A percentile compares a stretch with the other conserved stretches of the same genome.
phyloP scores from a whole-genome alignment of 192 early-diverging fungal species.

The Rhizoclosmatium sp. region DNA sequence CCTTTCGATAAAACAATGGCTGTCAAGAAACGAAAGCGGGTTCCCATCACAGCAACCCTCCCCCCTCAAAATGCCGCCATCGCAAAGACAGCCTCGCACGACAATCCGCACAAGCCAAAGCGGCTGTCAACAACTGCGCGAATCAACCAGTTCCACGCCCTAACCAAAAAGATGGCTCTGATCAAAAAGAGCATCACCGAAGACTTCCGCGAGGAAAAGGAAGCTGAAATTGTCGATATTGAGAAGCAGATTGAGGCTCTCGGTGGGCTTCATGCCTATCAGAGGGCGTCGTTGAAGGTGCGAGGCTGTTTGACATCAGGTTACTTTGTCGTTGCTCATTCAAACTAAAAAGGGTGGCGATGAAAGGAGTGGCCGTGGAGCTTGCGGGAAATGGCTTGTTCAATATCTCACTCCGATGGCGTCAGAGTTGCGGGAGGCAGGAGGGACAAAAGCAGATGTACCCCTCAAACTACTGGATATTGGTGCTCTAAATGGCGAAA shows the following conservation, averaged over 20 bases:
- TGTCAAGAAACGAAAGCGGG: neutral
- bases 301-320: neutral
- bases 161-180: conserved; percentile 78
- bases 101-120: conserved; percentile 70
- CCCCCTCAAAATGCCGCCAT: neutral
- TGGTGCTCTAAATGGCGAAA: conserved; percentile 79
- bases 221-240: conserved; percentile 6
- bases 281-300: conserved; percentile 72
- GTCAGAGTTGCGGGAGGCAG: neutral
- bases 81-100: neutral
- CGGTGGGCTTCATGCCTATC: conserved; percentile 90
- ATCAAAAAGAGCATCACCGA: conserved; percentile 25
- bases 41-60: conserved; percentile 6
- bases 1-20: neutral
- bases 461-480: conserved; percentile 79
- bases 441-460: conserved; percentile 4
- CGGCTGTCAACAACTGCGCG: conserved; percentile 64
- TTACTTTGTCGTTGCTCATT: neutral
- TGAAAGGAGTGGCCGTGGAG: conserved; percentile 81
- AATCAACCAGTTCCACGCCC: conserved; percentile 81
- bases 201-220: neutral
- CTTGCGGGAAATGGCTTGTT: conserved; percentile 80
- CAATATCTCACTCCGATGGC: conserved; percentile 20
- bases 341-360: conserved; percentile 68
- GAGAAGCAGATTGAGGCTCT: conserved; percentile 64